phyloP scores from a whole-genome alignment of 116 monocot species.

The Posidonia oceanica region DNA sequence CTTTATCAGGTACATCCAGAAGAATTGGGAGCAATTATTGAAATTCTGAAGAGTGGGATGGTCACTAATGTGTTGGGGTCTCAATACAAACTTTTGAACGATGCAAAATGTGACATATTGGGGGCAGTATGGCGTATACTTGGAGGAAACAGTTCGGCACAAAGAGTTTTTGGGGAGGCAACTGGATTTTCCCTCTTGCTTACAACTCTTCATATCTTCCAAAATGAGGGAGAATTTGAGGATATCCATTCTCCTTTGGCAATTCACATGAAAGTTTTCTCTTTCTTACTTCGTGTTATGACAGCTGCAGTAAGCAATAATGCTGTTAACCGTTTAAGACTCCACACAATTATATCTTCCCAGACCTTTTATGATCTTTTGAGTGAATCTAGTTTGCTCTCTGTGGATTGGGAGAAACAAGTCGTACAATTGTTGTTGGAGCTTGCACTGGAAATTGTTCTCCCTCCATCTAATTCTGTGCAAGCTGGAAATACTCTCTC shows the following conservation, averaged over 20 bases:
- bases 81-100: constrained; percentile 74
- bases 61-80: constrained; percentile 60
- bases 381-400: constrained; percentile 78
- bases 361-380: constrained; percentile 91
- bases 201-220: constrained; percentile 78
- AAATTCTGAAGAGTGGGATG: constrained; percentile 96
- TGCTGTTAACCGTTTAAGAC: constrained; percentile 58
- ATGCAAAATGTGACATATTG: constrained; percentile 88
- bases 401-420: constrained; percentile 82
- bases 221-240: constrained; percentile 31
- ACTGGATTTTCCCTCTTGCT: constrained; percentile 96
- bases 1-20: constrained; percentile 76
- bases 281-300: constrained; percentile 74
- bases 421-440: constrained; percentile 84
- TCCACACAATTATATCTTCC: constrained; percentile 76
- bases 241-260: constrained; percentile 29
- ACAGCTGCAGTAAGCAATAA: constrained; percentile 87
- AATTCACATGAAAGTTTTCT: constrained; percentile 57
- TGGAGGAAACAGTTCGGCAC: constrained; percentile 71
- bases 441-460: constrained; percentile 85
- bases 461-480: constrained; percentile 56
- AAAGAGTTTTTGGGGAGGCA: constrained; percentile 90
- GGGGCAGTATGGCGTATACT: constrained; percentile 90
- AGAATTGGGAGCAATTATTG: constrained; percentile 74
- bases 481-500: constrained; percentile 28